A percentile compares a stretch with the other conserved stretches of the same genome.
phyloP scores from a whole-genome alignment of 805 yeast species.

The Torulaspora indica region DNA sequence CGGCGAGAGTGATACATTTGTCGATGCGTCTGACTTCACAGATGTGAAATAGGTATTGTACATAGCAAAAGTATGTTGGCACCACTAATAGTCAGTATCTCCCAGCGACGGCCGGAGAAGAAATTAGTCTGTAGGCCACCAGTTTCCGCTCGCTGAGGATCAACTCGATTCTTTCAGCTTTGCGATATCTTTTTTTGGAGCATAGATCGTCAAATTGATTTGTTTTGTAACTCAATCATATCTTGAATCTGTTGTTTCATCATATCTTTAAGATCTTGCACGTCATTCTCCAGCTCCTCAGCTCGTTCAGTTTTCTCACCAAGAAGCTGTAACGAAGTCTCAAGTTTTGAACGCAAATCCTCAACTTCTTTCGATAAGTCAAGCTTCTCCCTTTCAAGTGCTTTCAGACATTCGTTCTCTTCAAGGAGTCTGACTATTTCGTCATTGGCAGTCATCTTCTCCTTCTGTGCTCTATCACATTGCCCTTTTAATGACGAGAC shows the following conservation, averaged over 20 bases:
- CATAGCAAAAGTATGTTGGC: background rate
- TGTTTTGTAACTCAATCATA: conserved; percentile 59
- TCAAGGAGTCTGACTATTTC: conserved; percentile 60
- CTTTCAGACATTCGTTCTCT: conserved; percentile 45
- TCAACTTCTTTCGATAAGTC: conserved; percentile 34
- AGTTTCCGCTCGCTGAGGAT: too few species aligned
- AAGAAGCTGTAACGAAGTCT: conserved; percentile 58
- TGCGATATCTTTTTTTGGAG: too few species aligned
- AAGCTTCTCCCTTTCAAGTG: conserved; percentile 34
- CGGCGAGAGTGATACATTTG: conserved; percentile 45
- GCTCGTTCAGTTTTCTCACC: conserved; percentile 87
- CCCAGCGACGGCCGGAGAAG: too few species aligned
- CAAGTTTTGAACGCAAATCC: conserved; percentile 41
- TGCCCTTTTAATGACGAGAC: conserved; percentile 61
- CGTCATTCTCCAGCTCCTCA: conserved; percentile 83
- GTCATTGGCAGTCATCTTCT: conserved; percentile 61
- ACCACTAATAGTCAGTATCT: background rate
- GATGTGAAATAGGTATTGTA: background rate
- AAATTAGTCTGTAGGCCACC: too few species aligned
- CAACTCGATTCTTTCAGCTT: too few species aligned
- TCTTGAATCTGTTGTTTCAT: conserved; percentile 82
- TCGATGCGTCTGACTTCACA: conserved; percentile 35
- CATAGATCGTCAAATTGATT: background rate
- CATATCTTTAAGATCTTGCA: conserved; percentile 80
- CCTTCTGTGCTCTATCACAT: conserved; percentile 46